Conservation (phyloP, 1,284 basidiomycete genomes). For the Trichosporon ovoides region DNA sequence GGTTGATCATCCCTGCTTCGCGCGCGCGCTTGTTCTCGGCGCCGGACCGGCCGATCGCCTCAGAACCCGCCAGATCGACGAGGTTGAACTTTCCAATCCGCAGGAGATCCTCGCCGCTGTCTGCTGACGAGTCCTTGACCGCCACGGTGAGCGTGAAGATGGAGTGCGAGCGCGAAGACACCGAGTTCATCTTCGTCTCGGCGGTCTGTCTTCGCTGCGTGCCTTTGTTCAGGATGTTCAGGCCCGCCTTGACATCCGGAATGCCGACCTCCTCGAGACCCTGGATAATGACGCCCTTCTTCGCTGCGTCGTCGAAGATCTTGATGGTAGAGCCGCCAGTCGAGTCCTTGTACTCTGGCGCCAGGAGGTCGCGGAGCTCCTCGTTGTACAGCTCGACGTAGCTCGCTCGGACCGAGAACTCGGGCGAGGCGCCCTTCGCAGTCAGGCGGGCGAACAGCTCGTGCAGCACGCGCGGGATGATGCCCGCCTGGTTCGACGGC, state of each 20-base stretch:
- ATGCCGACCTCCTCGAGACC: constrained; percentile 88
- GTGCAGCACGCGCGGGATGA: constrained; percentile 95
- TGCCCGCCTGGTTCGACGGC: constrained; percentile 83
- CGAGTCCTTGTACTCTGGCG: constrained; percentile 63
- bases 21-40: constrained; percentile 91
- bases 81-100: constrained; percentile 94
- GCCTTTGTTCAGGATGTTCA: constrained; percentile 79
- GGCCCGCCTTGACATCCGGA: constrained; percentile 75
- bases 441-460: constrained; percentile 87
- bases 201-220: constrained; percentile 89
- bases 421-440: constrained; percentile 57
- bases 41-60: constrained; percentile 94
- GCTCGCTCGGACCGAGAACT: constrained; percentile 90
- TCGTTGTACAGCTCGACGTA: constrained; percentile 99
- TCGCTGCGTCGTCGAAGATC: constrained; percentile 86
- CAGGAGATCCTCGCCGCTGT: constrained; percentile 68
- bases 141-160: constrained; percentile 97
- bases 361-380: constrained; percentile 89
- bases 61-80: constrained; percentile 94
- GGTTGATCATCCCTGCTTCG: constrained; percentile 99
- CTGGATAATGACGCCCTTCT: constrained; percentile 77
- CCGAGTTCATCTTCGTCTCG: constrained; percentile 96
- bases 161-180: constrained; percentile 90
- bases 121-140: constrained; percentile 69
- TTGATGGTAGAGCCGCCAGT: constrained; percentile 56